Evolutionary conservation across 2,329 filamentous ascomycete genomes (phyloP), one percentile per base, ranked within the genome.

Genomic region (Metarhizium album): DNA sequence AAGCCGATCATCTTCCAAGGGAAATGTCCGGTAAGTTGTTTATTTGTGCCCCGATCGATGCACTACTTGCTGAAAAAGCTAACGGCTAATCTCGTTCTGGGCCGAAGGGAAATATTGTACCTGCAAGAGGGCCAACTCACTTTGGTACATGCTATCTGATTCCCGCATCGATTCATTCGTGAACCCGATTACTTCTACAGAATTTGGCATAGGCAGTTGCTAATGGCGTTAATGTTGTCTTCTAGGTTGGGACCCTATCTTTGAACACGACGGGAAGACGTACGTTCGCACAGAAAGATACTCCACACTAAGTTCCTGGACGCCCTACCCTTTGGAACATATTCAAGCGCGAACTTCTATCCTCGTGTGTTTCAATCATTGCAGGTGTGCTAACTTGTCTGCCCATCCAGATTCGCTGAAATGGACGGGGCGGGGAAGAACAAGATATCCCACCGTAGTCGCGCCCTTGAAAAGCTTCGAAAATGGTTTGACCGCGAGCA

Each of bases 361-460:
- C 37, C n/a, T 18, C 6, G 14, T 9, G 35, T 38, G 14, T 3
- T 31, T 23, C 35, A 35, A 45, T 56, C 23, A 54, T 40, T 33
- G 16, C 4, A 24, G 9, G 11, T n/a, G 2, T 43, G 24, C 42
- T 33, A n/a, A 43, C 16, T 22, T 43, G 40, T 40, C 27, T 18
- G n/a, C 6, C 9, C 9, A 23, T 6, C 31, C 20, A 86, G 82
- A 2, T 86, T 95, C 65, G 93, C 93, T 27, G 93, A 98, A 72
- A 98, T 98, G 93, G 86, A 89, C 48, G 90, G 86, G 68, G 70
- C 66, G 9, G 80, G 83, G 64, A 94, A 94, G 82, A 98, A 97
- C 72, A 81, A 83, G 63, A 88, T 98, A 62, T 96, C 90, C 24
- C 93, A 98, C 70, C 86, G 93, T 42, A 84, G 80, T 57, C 87